Conservation (phyloP, 345 rosid species). For the Excoecaria agallocha region DNA sequence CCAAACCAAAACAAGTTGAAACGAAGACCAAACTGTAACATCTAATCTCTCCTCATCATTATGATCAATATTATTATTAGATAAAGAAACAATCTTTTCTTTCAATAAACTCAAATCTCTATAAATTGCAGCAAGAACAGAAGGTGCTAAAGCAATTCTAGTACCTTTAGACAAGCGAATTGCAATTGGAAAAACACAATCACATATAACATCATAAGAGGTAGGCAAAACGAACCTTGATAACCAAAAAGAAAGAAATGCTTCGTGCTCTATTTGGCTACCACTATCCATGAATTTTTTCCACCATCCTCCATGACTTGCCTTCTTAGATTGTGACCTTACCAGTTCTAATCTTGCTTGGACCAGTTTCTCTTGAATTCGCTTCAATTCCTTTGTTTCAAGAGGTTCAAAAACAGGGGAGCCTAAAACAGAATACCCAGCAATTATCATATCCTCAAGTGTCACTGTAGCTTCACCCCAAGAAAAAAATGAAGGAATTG, state of each 20-base stretch:
- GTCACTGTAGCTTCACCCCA: constrained; percentile 66
- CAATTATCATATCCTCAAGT: constrained; percentile 43
- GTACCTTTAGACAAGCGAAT: constrained; percentile 46
- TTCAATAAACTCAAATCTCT: constrained; percentile 42
- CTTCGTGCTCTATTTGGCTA: constrained; percentile 58
- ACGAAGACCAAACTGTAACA: constrained; percentile 28
- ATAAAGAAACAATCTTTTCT: constrained; percentile 24
- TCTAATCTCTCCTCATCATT: not conserved
- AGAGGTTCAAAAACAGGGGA: constrained; percentile 28
- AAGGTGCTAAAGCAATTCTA: constrained; percentile 47
- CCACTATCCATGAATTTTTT: constrained; percentile 35
- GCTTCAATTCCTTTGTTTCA: constrained; percentile 4
- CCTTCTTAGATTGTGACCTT: constrained; percentile 18
- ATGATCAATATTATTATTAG: not conserved
- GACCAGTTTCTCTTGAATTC: constrained; percentile 24
- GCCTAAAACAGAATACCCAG: constrained; percentile 44
- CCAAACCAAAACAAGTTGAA: constrained; percentile 44
- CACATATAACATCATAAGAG: not conserved
- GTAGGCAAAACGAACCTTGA: constrained; percentile 43
- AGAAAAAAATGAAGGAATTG: constrained; percentile 38
- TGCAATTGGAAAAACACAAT: constrained; percentile 38
- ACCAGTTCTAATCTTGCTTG: constrained; percentile 20
- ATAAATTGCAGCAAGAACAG: constrained; percentile 51
- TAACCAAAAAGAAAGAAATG: constrained; percentile 51
- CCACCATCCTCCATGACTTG: constrained; percentile 35